phyloP scores from a whole-genome alignment of 2,329 filamentous ascomycete species.

The Arthrobotrys megalospora region DNA sequence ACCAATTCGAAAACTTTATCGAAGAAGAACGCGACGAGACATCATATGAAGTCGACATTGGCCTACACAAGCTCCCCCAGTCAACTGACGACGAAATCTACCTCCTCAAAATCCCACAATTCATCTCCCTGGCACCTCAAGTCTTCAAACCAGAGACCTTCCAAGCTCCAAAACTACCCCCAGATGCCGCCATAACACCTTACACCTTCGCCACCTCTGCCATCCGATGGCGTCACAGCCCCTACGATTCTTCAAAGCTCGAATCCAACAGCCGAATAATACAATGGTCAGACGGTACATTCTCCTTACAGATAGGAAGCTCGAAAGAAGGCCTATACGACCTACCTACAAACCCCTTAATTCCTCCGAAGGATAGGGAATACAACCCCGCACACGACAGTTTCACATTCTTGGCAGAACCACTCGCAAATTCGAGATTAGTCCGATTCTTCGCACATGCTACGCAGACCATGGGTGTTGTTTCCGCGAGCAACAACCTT shows the following conservation, averaged over 20 bases:
- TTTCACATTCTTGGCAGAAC: conserved; percentile 76
- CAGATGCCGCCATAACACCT: conserved; percentile 66
- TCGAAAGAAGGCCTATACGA: conserved; percentile 71
- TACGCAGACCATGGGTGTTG: conserved; percentile 74
- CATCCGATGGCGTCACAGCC: conserved; percentile 77
- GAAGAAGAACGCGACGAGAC: conserved; percentile 58
- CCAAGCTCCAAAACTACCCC: conserved; percentile 69
- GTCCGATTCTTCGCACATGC: conserved; percentile 76
- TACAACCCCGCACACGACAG: conserved; percentile 74
- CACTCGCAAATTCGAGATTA: conserved; percentile 73
- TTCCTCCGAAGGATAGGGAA: conserved; percentile 58
- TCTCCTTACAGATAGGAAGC: conserved; percentile 77
- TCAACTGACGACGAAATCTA: conserved; percentile 68
- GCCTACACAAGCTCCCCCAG: conserved; percentile 56
- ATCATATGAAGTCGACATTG: conserved; percentile 60
- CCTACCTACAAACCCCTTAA: conserved; percentile 71
- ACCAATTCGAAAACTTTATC: conserved; percentile 25
- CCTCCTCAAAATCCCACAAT: conserved; percentile 76
- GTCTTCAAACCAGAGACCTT: conserved; percentile 76
- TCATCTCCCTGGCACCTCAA: conserved; percentile 75
- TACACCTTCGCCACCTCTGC: conserved; percentile 77
- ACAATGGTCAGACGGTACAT: conserved; percentile 77
- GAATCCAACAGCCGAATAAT: conserved; percentile 78
- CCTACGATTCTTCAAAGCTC: conserved; percentile 72
- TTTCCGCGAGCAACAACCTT: conserved; percentile 74